Evolutionary conservation across 2,329 filamentous ascomycete genomes (phyloP).

Genomic region (Pseudomassariella vexata): DNA sequence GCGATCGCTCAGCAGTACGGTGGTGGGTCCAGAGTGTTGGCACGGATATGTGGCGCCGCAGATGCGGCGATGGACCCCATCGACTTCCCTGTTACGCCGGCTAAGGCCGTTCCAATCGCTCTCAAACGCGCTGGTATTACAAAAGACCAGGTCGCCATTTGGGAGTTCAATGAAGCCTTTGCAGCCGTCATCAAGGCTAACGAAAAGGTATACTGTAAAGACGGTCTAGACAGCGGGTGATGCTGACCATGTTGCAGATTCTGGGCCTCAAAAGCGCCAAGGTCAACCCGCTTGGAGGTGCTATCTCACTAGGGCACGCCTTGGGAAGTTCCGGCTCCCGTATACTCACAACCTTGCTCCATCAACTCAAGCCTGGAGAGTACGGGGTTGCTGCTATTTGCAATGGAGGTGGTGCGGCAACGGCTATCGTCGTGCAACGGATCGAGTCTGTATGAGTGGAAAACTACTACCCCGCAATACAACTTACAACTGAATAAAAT

Average conservation of each 20-base stretch:
- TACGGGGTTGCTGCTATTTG: slow-evolving; percentile 96
- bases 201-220: slow-evolving; percentile 56
- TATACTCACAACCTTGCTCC: slow-evolving; percentile 83
- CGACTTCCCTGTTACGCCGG: slow-evolving; percentile 89
- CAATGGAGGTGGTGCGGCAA: slow-evolving; percentile 91
- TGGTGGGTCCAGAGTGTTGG: slow-evolving; percentile 72
- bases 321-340: slow-evolving; percentile 89
- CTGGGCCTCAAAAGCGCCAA: slow-evolving; percentile 72
- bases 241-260: slow-evolving; percentile 44
- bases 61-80: slow-evolving; percentile 88
- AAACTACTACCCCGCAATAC: neutral
- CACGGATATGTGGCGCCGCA: slow-evolving; percentile 76
- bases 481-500: neutral
- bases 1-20: slow-evolving; percentile 78
- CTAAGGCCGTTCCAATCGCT: slow-evolving; percentile 87
- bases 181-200: slow-evolving; percentile 94
- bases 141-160: slow-evolving; percentile 85
- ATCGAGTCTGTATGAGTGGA: slow-evolving; percentile 50
- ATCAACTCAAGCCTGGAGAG: slow-evolving; percentile 86
- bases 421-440: slow-evolving; percentile 84
- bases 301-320: slow-evolving; percentile 87
- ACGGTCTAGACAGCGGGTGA: slow-evolving; percentile 1
- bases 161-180: slow-evolving; percentile 99
- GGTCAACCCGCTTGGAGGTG: slow-evolving; percentile 84
- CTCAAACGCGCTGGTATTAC: slow-evolving; percentile 84